phyloP scores from a whole-genome alignment of 805 yeast genomes.

The Yamadazyma akitaensis region DNA sequence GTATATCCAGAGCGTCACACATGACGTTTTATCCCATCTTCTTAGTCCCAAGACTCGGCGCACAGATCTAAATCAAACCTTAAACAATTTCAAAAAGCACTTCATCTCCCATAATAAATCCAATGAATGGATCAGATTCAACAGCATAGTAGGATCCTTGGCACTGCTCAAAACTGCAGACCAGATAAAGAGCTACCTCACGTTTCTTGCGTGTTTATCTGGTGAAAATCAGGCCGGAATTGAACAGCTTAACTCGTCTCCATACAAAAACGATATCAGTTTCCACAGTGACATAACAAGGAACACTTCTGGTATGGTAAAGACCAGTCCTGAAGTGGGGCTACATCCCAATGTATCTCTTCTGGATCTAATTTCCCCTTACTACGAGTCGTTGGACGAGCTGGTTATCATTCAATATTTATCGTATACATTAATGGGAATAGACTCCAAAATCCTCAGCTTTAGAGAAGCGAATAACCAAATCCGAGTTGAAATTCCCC shows the following conservation, averaged over 20 bases:
- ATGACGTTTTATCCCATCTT: slow-evolving; percentile 20
- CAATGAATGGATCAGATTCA: slow-evolving; percentile 34
- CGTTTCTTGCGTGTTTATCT: slow-evolving; percentile 24
- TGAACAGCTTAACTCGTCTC: not conserved
- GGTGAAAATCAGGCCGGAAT: slow-evolving; percentile 4
- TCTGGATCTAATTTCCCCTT: slow-evolving; percentile 20
- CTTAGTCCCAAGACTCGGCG: not conserved
- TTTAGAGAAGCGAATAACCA: slow-evolving; percentile 31
- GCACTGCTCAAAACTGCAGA: slow-evolving; percentile 24
- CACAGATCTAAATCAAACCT: slow-evolving; percentile 17
- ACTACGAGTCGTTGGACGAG: slow-evolving; percentile 31
- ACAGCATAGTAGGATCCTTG: slow-evolving; percentile 27
- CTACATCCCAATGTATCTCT: not conserved
- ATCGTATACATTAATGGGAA: slow-evolving; percentile 56
- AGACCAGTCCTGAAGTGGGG: not conserved
- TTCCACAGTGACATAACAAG: slow-evolving; percentile 11
- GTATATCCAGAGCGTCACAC: slow-evolving; percentile 27
- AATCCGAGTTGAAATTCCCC: slow-evolving; percentile 42
- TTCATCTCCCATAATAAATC: slow-evolving; percentile 25
- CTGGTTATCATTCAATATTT: slow-evolving; percentile 41
- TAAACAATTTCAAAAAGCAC: slow-evolving; percentile 20
- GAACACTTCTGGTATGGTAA: not conserved
- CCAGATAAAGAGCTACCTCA: slow-evolving; percentile 34
- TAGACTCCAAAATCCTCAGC: slow-evolving; percentile 56
- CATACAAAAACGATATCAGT: slow-evolving; percentile 6